Evolutionary conservation across 192 early-diverging fungal genomes (phyloP), one percentile per base, ranked within the genome.

Genomic region (Backusella luteola): DNA sequence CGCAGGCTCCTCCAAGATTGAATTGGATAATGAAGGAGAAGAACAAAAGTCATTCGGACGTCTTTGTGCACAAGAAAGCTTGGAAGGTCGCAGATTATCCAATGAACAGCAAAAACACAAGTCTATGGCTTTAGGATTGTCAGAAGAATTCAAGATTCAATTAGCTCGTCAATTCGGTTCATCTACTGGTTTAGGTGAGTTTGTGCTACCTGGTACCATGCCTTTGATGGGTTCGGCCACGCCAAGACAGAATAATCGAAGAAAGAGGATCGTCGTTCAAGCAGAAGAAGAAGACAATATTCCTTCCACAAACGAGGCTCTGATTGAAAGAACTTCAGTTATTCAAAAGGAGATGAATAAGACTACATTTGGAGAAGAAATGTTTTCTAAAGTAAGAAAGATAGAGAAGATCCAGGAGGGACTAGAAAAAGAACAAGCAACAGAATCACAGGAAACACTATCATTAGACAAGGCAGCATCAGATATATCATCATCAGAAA

Each of bases 11-110:
- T 71, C 53, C 56, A 71, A 46, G 69, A 68, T 19, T 9, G 69
- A 14, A 67, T 71, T 56, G 35, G 21, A 36, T 0, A n/a, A 14
- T 2, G 71, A 32, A 46, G 15, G 34, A 46, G 34, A 59, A 72
- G 19, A 70, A 84, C 36, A 85, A 88, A 72, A 66, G 52, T 74
- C 81, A 3, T 79, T 76, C 44, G 81, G 77, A 11, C 70, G 81
- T 21, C 38, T 83, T 4, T 34, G 73, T 19, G 77, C 81, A 11
- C 81, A 83, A 49, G 73, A 83, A 15, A 74, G 77, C 49, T 44
- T 83, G 6, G 81, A 83, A 38, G 81, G 81, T n/a, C 36, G 70
- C 11, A 29, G 41, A 21, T 44, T 29, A 7, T 23, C 39, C 3
- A 38, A 66, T n/a, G 67, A 71, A 9, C 36, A 19, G 32, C 39